A percentile compares a stretch with the other conserved stretches of the same genome.
Evolutionary conservation across 2,329 filamentous ascomycete genomes (phyloP).

Genomic region (Acarospora socialis): DNA sequence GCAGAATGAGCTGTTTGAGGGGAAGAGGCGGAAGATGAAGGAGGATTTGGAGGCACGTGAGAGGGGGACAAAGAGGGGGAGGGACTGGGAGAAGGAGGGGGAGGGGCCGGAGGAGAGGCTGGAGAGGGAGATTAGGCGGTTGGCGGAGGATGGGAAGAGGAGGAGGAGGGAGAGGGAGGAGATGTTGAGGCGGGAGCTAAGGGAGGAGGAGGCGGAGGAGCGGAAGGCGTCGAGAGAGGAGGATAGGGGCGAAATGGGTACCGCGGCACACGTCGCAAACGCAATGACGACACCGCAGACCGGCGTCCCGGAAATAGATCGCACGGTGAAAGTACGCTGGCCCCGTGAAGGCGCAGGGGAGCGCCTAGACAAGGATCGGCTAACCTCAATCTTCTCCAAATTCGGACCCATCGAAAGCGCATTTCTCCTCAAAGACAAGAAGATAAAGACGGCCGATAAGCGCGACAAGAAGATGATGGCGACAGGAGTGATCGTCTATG

Average conservation of each 20-base stretch:
- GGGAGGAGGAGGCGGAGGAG: slow-evolving; percentile 31
- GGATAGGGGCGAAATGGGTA: too few relatives aligned
- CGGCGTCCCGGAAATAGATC: slow-evolving; percentile 37
- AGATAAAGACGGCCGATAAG: slow-evolving; percentile 33
- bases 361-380: slow-evolving; percentile 32
- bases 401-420: slow-evolving; percentile 45
- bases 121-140: slow-evolving; percentile 37
- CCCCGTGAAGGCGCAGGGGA: slow-evolving; percentile 31
- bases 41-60: slow-evolving; percentile 77
- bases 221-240: slow-evolving; percentile 21
- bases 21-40: slow-evolving; percentile 59
- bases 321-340: slow-evolving; percentile 45
- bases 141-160: slow-evolving; percentile 39
- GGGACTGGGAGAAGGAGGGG: slow-evolving; percentile 35
- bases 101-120: slow-evolving; percentile 28
- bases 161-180: slow-evolving; percentile 35
- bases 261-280: not conserved
- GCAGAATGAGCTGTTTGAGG: slow-evolving; percentile 60
- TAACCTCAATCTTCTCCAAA: slow-evolving; percentile 31
- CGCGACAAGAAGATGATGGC: slow-evolving; percentile 38
- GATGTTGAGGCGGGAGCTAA: slow-evolving; percentile 21
- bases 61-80: slow-evolving; percentile 46
- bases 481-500: slow-evolving; percentile 42
- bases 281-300: not conserved
- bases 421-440: slow-evolving; percentile 42